Conservation (phyloP, 805 yeast species). For the Kluyveromyces siamensis region DNA sequence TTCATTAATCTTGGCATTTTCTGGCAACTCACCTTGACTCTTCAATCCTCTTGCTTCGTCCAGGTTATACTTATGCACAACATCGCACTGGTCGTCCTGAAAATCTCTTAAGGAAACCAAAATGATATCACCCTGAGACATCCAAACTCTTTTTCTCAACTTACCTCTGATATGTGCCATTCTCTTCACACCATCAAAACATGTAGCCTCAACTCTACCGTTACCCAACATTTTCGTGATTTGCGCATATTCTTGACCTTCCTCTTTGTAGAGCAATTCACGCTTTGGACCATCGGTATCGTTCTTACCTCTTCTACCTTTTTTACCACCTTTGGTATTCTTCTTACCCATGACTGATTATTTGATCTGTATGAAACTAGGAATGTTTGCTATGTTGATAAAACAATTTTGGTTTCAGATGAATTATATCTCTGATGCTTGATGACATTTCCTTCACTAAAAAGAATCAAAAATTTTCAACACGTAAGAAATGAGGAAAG, state of each 20-base stretch:
- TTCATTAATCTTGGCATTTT: constrained; percentile 93
- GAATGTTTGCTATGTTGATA: too few relatives aligned
- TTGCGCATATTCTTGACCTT: constrained; percentile 98
- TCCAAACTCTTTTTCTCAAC: constrained; percentile 99
- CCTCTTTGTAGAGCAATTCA: constrained; percentile 85
- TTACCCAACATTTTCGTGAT: constrained; percentile 97
- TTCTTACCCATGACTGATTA: constrained; percentile 28
- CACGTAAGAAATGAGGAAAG: neutral
- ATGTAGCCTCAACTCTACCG: constrained; percentile 90
- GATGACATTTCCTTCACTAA: neutral
- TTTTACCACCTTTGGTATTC: constrained; percentile 65
- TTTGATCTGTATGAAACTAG: neutral
- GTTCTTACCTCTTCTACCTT: constrained; percentile 97
- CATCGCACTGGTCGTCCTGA: constrained; percentile 98
- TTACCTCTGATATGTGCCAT: constrained; percentile 98
- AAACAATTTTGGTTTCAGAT: too few relatives aligned
- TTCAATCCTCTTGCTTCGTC: constrained; percentile 98
- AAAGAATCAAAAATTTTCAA: neutral
- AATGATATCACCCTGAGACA: constrained; percentile 97
- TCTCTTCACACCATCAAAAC: constrained; percentile 91
- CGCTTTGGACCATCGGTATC: constrained; percentile 86
- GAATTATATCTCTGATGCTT: neutral
- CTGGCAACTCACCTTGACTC: constrained; percentile 94
- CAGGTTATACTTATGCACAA: constrained; percentile 89
- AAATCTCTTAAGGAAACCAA: constrained; percentile 94